Percentiles rank a stretch among this genome's conserved stretches.
Evolutionary conservation across 2,329 filamentous ascomycete genomes (phyloP).

Genomic region (Thelonectria discophora): DNA sequence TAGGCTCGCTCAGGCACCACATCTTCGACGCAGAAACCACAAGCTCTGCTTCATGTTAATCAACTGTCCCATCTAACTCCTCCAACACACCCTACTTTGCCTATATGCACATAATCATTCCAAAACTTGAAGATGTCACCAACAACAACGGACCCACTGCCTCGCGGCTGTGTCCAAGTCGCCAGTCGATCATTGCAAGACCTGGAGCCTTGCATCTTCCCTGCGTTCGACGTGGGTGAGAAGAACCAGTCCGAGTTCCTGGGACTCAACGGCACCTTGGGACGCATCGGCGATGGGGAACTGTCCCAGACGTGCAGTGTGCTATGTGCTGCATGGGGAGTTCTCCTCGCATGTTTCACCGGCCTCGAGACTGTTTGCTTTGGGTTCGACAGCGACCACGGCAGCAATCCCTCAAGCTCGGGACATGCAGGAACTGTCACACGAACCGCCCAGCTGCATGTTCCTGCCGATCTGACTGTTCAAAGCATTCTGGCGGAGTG

Average conservation of each 20-base stretch:
- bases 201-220: constrained; percentile 34
- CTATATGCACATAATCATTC: constrained; percentile 6
- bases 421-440: neutral
- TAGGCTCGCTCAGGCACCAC: neutral
- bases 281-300: neutral
- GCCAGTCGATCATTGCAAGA: constrained; percentile 17
- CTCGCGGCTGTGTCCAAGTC: constrained; percentile 13
- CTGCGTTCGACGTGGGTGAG: constrained; percentile 32
- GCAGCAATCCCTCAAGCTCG: neutral
- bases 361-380: constrained; percentile 35
- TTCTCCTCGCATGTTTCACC: constrained; percentile 35
- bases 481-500: constrained; percentile 1
- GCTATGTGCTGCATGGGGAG: constrained; percentile 27
- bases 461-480: constrained; percentile 20
- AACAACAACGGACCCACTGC: constrained; percentile 21
- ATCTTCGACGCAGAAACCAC: constrained; percentile 1
- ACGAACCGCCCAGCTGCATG: constrained; percentile 1
- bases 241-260: constrained; percentile 11
- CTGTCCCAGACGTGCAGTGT: constrained; percentile 17
- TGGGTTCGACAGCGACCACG: constrained; percentile 25
- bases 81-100: constrained; percentile 15
- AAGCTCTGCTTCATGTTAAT: constrained; percentile 6
- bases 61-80: constrained; percentile 3
- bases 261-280: constrained; percentile 6
- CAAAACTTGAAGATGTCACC: neutral